Evolutionary conservation across 2,329 filamentous ascomycete species (phyloP).

Genomic region (Colletotrichum nymphaeae): DNA sequence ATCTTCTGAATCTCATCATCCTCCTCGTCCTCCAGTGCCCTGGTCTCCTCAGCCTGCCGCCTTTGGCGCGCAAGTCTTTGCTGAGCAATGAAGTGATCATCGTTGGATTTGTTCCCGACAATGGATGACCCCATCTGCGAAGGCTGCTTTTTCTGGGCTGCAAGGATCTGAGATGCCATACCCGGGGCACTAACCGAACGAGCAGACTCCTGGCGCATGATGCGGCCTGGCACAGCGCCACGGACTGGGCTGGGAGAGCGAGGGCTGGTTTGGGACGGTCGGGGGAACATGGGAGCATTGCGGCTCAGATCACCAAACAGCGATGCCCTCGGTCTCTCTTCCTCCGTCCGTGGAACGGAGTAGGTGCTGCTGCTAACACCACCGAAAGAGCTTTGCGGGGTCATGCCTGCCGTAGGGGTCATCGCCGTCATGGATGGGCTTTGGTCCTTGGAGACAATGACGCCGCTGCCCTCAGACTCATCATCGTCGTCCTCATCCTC

Average conservation of each 20-base stretch:
- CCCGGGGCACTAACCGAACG: slow-evolving; percentile 72
- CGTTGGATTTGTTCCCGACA: slow-evolving; percentile 51
- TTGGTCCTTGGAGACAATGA: slow-evolving; percentile 73
- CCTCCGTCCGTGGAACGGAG: slow-evolving; percentile 59
- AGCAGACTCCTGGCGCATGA: slow-evolving; percentile 60
- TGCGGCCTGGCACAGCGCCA: slow-evolving; percentile 63
- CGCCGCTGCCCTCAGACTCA: slow-evolving; percentile 68
- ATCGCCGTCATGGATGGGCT: slow-evolving; percentile 61
- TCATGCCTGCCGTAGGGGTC: slow-evolving; percentile 61
- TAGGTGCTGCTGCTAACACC: slow-evolving; percentile 58
- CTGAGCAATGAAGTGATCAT: slow-evolving; percentile 61
- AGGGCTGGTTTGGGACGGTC: slow-evolving; percentile 67
- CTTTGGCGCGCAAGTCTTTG: slow-evolving; percentile 64
- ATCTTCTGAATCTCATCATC: slow-evolving; percentile 75
- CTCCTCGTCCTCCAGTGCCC: slow-evolving; percentile 73
- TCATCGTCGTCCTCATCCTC: slow-evolving; percentile 60
- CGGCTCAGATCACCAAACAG: slow-evolving; percentile 67
- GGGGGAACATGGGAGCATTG: slow-evolving; percentile 65
- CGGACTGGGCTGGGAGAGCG: slow-evolving; percentile 80
- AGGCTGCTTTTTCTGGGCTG: slow-evolving; percentile 49
- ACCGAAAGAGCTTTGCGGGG: slow-evolving; percentile 70
- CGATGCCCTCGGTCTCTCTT: slow-evolving; percentile 52
- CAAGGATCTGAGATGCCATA: slow-evolving; percentile 66
- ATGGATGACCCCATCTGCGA: slow-evolving; percentile 52
- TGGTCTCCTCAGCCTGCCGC: slow-evolving; percentile 67